Conservation (phyloP, 306 rosid species). For the Mimosa bimucronata region DNA sequence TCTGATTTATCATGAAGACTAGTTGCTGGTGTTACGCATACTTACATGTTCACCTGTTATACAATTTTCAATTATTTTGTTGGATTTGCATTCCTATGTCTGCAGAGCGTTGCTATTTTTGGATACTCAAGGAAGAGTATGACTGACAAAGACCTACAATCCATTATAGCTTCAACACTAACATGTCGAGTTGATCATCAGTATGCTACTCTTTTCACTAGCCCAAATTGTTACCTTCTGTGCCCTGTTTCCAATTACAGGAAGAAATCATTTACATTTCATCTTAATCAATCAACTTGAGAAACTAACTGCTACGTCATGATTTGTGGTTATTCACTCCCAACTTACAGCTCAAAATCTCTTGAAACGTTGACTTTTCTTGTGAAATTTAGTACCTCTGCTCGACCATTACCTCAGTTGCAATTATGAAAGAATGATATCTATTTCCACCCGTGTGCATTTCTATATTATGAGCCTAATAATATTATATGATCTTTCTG, state of each 20-base stretch:
- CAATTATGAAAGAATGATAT: slow-evolving; percentile 18
- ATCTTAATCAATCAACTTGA: slow-evolving; percentile 31
- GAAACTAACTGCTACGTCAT: slow-evolving; percentile 16
- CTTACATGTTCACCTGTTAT: slow-evolving; percentile 16
- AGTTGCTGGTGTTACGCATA: background rate
- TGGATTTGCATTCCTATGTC: slow-evolving; percentile 36
- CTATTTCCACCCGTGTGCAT: background rate
- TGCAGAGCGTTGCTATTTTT: slow-evolving; percentile 86
- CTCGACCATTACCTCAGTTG: slow-evolving; percentile 13
- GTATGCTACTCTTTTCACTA: slow-evolving; percentile 57
- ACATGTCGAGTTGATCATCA: slow-evolving; percentile 93
- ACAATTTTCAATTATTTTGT: slow-evolving; percentile 27
- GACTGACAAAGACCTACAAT: slow-evolving; percentile 79
- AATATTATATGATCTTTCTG: background rate
- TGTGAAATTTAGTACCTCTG: slow-evolving; percentile 1
- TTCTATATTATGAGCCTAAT: background rate
- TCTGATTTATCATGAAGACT: background rate
- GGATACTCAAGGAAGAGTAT: slow-evolving; percentile 88
- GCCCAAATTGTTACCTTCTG: slow-evolving; percentile 10
- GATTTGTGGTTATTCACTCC: slow-evolving; percentile 24
- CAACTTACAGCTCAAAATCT: slow-evolving; percentile 28
- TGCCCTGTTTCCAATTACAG: slow-evolving; percentile 12
- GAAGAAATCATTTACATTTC: slow-evolving; percentile 18
- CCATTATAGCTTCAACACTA: slow-evolving; percentile 79
- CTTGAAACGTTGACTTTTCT: background rate